Base-by-base conservation (phyloP, 176 grass and related monocot genomes). In the Dactylis glomerata region DNA sequence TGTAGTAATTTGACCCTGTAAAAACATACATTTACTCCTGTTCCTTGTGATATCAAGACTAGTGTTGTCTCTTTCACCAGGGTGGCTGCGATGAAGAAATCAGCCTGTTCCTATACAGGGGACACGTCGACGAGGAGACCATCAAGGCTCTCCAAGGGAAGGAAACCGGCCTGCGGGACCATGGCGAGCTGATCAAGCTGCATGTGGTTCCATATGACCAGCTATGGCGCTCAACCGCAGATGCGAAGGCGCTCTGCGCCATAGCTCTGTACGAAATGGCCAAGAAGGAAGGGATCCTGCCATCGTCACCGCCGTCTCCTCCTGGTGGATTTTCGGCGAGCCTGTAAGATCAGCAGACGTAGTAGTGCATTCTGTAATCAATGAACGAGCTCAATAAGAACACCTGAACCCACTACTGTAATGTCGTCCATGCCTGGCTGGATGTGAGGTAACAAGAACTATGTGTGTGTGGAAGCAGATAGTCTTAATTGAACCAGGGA, bases 201-300 rank as follows among this genome's bases (percentile, higher is more conserved):
- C 86, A 89, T 0, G 87, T 95, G 7, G 57, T 95, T 58, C 93
- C 91, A 5, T 98, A 95, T 4, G 52, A 27, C 46, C 85, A 76
- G 68, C 96, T 98, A 5, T 98, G 93, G 96, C 87, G 86, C 20
- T 45, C 37, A 0, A 98, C 91, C 0, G 88, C 91, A 0, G 96
- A 98, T 11, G 89, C 91, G 0, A 94, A 98, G 72, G 89, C 82
- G 0, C 91, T 98, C 27, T 93, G 77, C 20, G 91, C 96, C 3
- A 90, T 98, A 68, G 96, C 96, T 17, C 86, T 98, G 24, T 98
- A 95, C 10, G 96, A 98, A 57, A 98, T 95, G 96, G 91, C 91
- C 33, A 98, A 89, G 87, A 87, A 57, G 51, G 87, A 98, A 57
- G 89, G 93, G 44, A 64, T 95, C 44, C 67, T 98, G 42, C 65